These are phyloP conservation scores for Ogataea haglerorum DNA, from an alignment of 805 yeast genomes.

Conservation along the genomic window DNA sequence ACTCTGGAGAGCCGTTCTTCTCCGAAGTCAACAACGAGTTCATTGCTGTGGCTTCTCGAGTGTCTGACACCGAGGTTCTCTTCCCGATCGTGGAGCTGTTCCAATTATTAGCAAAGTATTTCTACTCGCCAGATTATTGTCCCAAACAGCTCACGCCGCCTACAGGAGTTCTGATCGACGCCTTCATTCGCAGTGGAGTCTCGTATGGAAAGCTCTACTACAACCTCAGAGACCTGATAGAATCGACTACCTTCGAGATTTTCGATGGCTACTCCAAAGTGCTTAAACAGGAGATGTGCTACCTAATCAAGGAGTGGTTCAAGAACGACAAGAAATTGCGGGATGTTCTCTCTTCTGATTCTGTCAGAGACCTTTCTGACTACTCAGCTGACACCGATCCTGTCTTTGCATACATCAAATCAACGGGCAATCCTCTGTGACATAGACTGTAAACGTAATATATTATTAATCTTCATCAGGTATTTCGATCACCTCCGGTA, in stretches of 20 bases:
- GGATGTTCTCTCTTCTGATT: slow-evolving; percentile 49
- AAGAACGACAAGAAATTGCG: slow-evolving; percentile 58
- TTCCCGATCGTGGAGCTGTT: slow-evolving; percentile 75
- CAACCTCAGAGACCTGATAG: slow-evolving; percentile 58
- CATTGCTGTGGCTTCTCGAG: slow-evolving; percentile 50
- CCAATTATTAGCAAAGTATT: slow-evolving; percentile 58
- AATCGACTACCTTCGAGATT: slow-evolving; percentile 52
- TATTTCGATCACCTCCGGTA: slow-evolving; percentile 14
- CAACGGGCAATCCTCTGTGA: slow-evolving; percentile 35
- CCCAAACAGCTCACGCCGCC: slow-evolving; percentile 13
- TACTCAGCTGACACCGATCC: slow-evolving; percentile 60
- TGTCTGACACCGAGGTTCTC: slow-evolving; percentile 67
- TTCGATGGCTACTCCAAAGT: slow-evolving; percentile 40
- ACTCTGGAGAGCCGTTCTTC: slow-evolving; percentile 37
- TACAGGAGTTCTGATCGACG: slow-evolving; percentile 55
- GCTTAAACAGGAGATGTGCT: slow-evolving; percentile 54
- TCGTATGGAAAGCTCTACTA: slow-evolving; percentile 63
- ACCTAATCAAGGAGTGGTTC: slow-evolving; percentile 67
- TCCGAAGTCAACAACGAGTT: slow-evolving; percentile 38
- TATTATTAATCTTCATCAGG: slow-evolving; percentile 11
- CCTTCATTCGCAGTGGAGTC: slow-evolving; percentile 62
- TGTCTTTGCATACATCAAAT: slow-evolving; percentile 42
- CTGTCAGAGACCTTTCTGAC: slow-evolving; percentile 40
- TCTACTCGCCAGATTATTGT: slow-evolving; percentile 32
- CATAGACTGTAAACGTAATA: slow-evolving; percentile 3